A percentile compares a stretch with the other conserved stretches of the same genome.
These are phyloP conservation scores for Plasmodium adleri DNA, from an alignment of 169 alveolate species.

Conservation along the genomic window DNA sequence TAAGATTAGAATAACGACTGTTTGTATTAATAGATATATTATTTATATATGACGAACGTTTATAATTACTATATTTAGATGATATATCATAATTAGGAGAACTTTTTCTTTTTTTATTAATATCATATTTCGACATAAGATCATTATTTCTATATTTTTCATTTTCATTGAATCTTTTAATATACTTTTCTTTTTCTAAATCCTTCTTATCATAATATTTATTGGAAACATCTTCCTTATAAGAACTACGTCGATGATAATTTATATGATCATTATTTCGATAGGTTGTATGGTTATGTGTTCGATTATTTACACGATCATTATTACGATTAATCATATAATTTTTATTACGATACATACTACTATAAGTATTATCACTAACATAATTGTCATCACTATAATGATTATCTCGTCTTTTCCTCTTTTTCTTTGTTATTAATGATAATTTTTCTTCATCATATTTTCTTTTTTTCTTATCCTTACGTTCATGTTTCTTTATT, in stretches of 20 bases:
- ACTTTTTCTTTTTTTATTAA: conserved; percentile 1
- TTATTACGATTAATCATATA: too few species aligned
- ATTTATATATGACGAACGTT: background rate
- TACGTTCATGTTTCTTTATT: background rate
- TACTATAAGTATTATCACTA: background rate
- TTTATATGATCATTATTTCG: too few species aligned
- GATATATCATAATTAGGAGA: background rate
- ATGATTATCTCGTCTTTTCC: background rate
- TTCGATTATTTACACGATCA: too few species aligned
- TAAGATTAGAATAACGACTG: background rate
- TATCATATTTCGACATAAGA: background rate
- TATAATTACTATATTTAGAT: background rate
- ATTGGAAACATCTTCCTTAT: too few species aligned
- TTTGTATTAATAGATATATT: background rate
- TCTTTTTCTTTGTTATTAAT: background rate
- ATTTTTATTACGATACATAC: conserved; percentile 11
- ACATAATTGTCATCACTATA: background rate
- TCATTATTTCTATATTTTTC: conserved; percentile 3
- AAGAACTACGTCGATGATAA: too few species aligned
- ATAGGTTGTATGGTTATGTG: too few species aligned
- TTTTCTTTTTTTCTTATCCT: conserved; percentile 3
- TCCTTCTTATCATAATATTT: background rate
- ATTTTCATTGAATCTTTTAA: conserved; percentile 4
- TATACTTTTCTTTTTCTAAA: background rate
- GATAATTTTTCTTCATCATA: background rate